Conservation (phyloP, 768 basidiomycete species). For the Pholiota microspora region DNA sequence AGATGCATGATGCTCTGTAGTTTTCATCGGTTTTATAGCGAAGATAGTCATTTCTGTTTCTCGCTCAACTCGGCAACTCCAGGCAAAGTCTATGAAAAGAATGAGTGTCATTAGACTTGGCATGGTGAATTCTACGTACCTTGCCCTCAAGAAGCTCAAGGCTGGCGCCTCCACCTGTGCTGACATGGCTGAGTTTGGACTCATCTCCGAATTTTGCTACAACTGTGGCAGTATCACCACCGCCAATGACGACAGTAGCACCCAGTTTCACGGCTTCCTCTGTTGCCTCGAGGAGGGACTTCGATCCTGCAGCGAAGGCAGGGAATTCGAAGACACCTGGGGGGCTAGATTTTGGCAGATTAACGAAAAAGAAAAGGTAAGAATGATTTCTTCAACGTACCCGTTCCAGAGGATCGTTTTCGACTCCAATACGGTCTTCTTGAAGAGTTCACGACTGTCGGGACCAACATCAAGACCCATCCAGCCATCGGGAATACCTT, state of each 20-base stretch:
- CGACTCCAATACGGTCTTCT: slow-evolving; percentile 73
- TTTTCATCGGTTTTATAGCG: slow-evolving; percentile 1
- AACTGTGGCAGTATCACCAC: slow-evolving; percentile 95
- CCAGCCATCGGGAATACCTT: slow-evolving; percentile 92
- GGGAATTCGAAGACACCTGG: slow-evolving; percentile 98
- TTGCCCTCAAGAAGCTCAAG: slow-evolving; percentile 98
- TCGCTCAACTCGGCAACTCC: slow-evolving; percentile 91
- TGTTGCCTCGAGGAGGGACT: slow-evolving; percentile 77
- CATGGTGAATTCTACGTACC: slow-evolving; percentile 39
- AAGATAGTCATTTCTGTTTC: slow-evolving; percentile 30
- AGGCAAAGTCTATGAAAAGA: slow-evolving; percentile 64
- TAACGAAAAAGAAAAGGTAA: background rate
- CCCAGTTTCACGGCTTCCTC: slow-evolving; percentile 86
- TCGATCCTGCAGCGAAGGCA: slow-evolving; percentile 84
- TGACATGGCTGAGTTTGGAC: slow-evolving; percentile 91
- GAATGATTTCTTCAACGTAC: slow-evolving; percentile 35
- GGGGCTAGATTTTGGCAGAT: slow-evolving; percentile 50
- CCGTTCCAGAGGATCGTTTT: slow-evolving; percentile 99
- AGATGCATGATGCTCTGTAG: background rate
- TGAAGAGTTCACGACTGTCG: slow-evolving; percentile 79
- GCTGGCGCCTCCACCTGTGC: slow-evolving; percentile 92
- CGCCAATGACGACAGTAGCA: slow-evolving; percentile 92
- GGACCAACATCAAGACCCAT: slow-evolving; percentile 94
- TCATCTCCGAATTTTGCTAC: slow-evolving; percentile 86
- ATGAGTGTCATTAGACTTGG: slow-evolving; percentile 11